Evolutionary conservation across 2,329 filamentous ascomycete genomes (phyloP).

Genomic region (Aspergillus floridensis): DNA sequence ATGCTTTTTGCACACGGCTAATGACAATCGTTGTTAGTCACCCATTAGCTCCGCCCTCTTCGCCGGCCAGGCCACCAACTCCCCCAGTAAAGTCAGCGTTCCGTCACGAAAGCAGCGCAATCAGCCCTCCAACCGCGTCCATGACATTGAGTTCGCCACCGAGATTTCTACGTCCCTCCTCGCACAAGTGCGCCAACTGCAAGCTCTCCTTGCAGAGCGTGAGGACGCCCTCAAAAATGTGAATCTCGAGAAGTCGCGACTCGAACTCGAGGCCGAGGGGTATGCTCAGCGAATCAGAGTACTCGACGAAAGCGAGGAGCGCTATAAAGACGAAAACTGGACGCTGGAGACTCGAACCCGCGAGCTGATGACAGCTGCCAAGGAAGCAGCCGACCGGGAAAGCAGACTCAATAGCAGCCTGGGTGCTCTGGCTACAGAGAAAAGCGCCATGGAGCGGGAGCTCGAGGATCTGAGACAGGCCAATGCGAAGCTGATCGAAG

Average conservation of each 20-base stretch:
- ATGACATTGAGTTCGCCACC: slow-evolving; percentile 97
- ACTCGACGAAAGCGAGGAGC: slow-evolving; percentile 89
- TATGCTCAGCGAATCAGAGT: slow-evolving; percentile 76
- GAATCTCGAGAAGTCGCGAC: slow-evolving; percentile 69
- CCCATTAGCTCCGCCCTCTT: slow-evolving; percentile 74
- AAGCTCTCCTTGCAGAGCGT: slow-evolving; percentile 78
- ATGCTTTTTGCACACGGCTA: slow-evolving; percentile 5
- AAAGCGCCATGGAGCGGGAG: slow-evolving; percentile 75
- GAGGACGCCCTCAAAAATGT: slow-evolving; percentile 79
- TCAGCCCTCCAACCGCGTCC: slow-evolving; percentile 79
- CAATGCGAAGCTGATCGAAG: slow-evolving; percentile 76
- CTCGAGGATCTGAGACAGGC: slow-evolving; percentile 83
- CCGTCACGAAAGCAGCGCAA: slow-evolving; percentile 87
- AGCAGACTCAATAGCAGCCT: slow-evolving; percentile 75
- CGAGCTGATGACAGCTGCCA: slow-evolving; percentile 70
- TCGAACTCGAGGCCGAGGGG: slow-evolving; percentile 79
- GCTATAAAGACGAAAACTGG: slow-evolving; percentile 99
- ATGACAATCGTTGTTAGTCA: slow-evolving; percentile 47
- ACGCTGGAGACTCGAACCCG: slow-evolving; percentile 90
- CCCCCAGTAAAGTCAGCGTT: slow-evolving; percentile 83
- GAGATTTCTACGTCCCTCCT: slow-evolving; percentile 95
- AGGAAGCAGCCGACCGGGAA: slow-evolving; percentile 77
- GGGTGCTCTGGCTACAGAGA: slow-evolving; percentile 68
- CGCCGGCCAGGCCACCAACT: slow-evolving; percentile 77
- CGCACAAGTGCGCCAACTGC: slow-evolving; percentile 87